Percentiles rank a stretch among this genome's conserved stretches.
phyloP scores from a whole-genome alignment of 129 eudicot genomes.

The Flaveria sonorensis region DNA sequence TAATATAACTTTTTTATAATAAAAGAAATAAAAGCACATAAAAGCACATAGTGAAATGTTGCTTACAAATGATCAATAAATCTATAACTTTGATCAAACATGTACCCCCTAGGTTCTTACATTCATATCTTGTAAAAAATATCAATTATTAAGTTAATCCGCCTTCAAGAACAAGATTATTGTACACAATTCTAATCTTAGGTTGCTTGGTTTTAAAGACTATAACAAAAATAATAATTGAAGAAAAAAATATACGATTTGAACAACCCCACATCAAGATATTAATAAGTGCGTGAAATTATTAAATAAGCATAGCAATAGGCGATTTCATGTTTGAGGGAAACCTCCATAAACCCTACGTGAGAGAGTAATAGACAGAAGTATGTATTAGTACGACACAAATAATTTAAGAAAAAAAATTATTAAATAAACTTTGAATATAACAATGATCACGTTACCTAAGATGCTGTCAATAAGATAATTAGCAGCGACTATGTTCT shows the following conservation, averaged over 20 bases:
- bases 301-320: not conserved
- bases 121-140: not conserved
- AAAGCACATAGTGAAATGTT: too few species aligned
- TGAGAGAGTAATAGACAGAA: constrained; percentile 11
- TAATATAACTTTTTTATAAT: too few species aligned
- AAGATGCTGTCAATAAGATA: too few species aligned
- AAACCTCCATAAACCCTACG: constrained; percentile 20
- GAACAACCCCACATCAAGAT: constrained; percentile 20
- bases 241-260: not conserved
- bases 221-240: not conserved
- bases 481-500: not conserved
- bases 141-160: not conserved
- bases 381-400: too few species aligned
- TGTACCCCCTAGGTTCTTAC: not conserved
- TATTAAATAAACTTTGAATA: too few species aligned
- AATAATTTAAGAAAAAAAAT: too few species aligned
- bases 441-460: too few species aligned
- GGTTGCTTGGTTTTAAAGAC: constrained; percentile 13
- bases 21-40: too few species aligned
- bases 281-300: constrained; percentile 19
- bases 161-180: not conserved
- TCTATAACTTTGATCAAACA: too few species aligned
- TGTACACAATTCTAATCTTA: not conserved
- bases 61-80: not conserved
- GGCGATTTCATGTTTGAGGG: not conserved